Evolutionary conservation across 1,139 yeast genomes (phyloP).

Genomic region (Debaryomycetaceae sp.): DNA sequence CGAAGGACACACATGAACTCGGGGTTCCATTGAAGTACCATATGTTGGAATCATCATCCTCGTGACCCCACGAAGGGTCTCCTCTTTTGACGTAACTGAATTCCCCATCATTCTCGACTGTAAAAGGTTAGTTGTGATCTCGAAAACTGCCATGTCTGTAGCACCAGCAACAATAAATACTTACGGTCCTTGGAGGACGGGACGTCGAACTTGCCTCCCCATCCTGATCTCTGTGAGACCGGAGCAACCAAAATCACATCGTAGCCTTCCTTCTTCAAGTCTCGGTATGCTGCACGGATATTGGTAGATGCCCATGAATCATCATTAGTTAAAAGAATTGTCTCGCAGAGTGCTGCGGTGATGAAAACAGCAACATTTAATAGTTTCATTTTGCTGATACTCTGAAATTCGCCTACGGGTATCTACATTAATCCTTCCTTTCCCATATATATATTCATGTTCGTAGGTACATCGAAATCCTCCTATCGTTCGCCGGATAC

Average conservation of each 20-base stretch:
- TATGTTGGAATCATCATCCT: slow-evolving; percentile 36
- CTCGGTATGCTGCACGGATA: slow-evolving; percentile 30
- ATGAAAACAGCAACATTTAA: too few species aligned
- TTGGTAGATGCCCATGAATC: slow-evolving; percentile 32
- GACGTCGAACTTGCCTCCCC: slow-evolving; percentile 26
- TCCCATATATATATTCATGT: neutral
- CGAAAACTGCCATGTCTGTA: too few species aligned
- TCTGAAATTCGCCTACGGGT: neutral
- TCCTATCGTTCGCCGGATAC: too few species aligned
- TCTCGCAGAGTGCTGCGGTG: slow-evolving; percentile 9
- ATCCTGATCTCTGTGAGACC: slow-evolving; percentile 27
- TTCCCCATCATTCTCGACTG: slow-evolving; percentile 31
- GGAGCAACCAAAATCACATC: slow-evolving; percentile 33
- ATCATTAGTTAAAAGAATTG: slow-evolving; percentile 30
- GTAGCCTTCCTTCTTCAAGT: slow-evolving; percentile 24
- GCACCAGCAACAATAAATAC: neutral
- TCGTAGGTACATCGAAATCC: too few species aligned
- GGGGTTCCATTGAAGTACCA: slow-evolving; percentile 53
- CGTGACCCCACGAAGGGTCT: slow-evolving; percentile 48
- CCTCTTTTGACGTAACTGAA: slow-evolving; percentile 40
- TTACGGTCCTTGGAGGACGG: slow-evolving; percentile 15
- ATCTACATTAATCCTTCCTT: neutral
- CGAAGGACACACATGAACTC: slow-evolving; percentile 42
- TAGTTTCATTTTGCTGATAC: neutral
- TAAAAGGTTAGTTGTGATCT: neutral